Evolutionary conservation across 2,329 filamentous ascomycete genomes (phyloP).

Genomic region (Fusarium sulawesiense): DNA sequence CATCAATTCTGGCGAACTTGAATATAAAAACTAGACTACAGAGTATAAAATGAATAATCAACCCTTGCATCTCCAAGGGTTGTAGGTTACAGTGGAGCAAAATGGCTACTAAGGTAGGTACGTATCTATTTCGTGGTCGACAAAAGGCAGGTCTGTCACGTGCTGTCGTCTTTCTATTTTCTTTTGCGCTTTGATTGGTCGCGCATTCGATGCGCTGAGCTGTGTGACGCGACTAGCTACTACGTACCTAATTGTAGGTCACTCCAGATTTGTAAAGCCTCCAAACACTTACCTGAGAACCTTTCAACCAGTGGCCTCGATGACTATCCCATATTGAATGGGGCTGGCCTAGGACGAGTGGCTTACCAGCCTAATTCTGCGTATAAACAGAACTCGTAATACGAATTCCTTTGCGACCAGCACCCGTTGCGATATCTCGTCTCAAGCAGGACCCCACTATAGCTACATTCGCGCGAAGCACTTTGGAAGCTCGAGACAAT

Average conservation of each 20-base stretch:
- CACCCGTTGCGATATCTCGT: background rate
- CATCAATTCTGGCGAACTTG: conserved; percentile 6
- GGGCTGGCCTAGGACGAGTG: background rate
- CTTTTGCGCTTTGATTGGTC: conserved; percentile 27
- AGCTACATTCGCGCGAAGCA: conserved; percentile 14
- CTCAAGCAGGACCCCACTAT: conserved; percentile 10
- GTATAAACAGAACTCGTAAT: background rate
- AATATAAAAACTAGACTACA: conserved; percentile 22
- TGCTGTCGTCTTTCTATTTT: background rate
- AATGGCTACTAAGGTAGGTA: background rate
- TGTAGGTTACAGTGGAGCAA: background rate
- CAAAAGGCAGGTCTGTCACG: conserved; percentile 20
- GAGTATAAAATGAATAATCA: background rate
- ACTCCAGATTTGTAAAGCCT: conserved; percentile 7
- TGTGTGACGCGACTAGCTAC: conserved; percentile 22
- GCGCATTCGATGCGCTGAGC: conserved; percentile 29
- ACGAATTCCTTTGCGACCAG: background rate
- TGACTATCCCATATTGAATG: conserved; percentile 11
- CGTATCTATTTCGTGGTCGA: background rate
- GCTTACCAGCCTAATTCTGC: conserved; percentile 9
- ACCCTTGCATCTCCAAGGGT: conserved; percentile 13
- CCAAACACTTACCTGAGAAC: background rate
- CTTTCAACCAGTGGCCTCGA: background rate
- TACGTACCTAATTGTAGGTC: background rate
- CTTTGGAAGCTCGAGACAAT: conserved; percentile 60